phyloP scores from a whole-genome alignment of 371 early-diverging fungal genomes.

The Rhizopus stolonifer region DNA sequence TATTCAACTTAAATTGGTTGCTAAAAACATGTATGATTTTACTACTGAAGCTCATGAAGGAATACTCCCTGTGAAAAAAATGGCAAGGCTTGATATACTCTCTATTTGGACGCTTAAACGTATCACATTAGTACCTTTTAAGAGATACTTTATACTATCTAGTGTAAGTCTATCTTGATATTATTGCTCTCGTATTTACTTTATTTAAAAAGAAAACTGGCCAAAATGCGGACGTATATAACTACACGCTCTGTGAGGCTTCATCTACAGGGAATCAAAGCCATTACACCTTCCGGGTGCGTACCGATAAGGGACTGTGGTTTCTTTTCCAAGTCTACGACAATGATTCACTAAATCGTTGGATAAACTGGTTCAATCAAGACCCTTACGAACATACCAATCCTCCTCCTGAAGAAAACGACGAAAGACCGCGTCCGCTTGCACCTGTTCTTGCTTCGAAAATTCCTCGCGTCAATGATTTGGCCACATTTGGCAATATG shows the following conservation, averaged over 20 bases:
- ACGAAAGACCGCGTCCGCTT: not conserved
- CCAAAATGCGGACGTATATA: slow-evolving; percentile 22
- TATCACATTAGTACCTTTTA: slow-evolving; percentile 35
- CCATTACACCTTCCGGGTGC: slow-evolving; percentile 34
- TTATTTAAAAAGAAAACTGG: slow-evolving; percentile 23
- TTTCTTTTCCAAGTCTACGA: slow-evolving; percentile 47
- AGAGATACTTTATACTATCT: slow-evolving; percentile 35
- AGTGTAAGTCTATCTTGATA: slow-evolving; percentile 27
- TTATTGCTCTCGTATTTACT: not conserved
- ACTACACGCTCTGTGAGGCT: slow-evolving; percentile 28
- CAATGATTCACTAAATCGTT: slow-evolving; percentile 29
- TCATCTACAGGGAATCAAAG: slow-evolving; percentile 10
- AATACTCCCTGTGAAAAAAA: slow-evolving; percentile 41
- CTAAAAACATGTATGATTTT: slow-evolving; percentile 34
- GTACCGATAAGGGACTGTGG: slow-evolving; percentile 17
- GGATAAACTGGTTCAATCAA: slow-evolving; percentile 41
- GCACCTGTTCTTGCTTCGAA: not conserved
- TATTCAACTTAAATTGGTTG: slow-evolving; percentile 18
- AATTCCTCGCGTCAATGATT: not conserved
- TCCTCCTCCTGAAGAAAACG: not conserved
- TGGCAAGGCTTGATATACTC: slow-evolving; percentile 32
- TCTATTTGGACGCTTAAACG: slow-evolving; percentile 49
- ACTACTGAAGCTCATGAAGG: slow-evolving; percentile 40
- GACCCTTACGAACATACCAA: not conserved
- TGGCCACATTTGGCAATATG: not conserved